Evolutionary conservation across 73 alveolate genomes (phyloP).

Genomic region (Symbiodinium natans): DNA sequence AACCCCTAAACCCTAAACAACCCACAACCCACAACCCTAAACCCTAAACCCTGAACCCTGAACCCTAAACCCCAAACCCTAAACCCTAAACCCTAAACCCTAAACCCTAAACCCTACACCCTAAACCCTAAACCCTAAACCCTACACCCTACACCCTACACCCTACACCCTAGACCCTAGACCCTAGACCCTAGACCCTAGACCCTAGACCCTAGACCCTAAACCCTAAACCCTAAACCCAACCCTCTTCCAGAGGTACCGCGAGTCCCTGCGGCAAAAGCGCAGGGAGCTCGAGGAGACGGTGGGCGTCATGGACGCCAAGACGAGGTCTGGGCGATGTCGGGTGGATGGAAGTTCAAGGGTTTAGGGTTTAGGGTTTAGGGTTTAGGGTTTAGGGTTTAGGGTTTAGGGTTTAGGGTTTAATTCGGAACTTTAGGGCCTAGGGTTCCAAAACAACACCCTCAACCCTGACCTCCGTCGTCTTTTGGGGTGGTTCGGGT

Average conservation of each 20-base stretch:
- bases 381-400: neutral
- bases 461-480: too few relatives aligned
- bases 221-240: neutral
- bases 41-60: neutral
- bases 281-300: conserved; percentile 16
- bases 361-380: neutral
- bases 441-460: too few relatives aligned
- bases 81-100: neutral
- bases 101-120: too few relatives aligned
- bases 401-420: neutral
- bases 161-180: too few relatives aligned
- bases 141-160: too few relatives aligned
- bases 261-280: conserved; percentile 24
- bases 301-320: conserved; percentile 52
- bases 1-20: too few relatives aligned
- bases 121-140: too few relatives aligned
- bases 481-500: too few relatives aligned
- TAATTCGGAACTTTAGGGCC: too few relatives aligned
- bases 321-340: conserved; percentile 13
- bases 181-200: neutral
- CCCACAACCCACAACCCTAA: too few relatives aligned
- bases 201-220: too few relatives aligned
- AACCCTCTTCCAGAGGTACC: conserved; percentile 30
- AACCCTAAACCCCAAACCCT: neutral
- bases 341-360: neutral